Evolutionary conservation across 106 monocot species (phyloP).

Genomic region (Alisma plantagoaquatica): DNA sequence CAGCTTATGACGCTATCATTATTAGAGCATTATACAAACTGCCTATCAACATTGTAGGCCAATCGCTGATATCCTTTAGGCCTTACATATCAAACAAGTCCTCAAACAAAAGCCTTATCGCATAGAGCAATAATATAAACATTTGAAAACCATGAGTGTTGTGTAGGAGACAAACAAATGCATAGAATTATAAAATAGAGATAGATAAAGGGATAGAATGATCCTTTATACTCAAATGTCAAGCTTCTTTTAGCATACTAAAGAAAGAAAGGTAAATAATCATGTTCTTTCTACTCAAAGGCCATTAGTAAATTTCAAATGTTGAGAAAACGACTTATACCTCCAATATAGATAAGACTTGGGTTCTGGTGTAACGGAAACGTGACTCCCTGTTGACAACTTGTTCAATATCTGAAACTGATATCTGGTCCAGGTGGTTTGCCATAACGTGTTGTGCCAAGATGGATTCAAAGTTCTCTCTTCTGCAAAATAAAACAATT

Average conservation of each 20-base stretch:
- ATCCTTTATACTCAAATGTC: too few species aligned
- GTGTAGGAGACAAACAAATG: too few species aligned
- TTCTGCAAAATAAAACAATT: constrained; percentile 32
- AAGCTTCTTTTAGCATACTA: not conserved
- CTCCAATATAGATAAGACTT: constrained; percentile 68
- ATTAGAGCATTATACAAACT: too few species aligned
- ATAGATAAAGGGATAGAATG: too few species aligned
- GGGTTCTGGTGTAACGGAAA: constrained; percentile 37
- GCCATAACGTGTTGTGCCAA: constrained; percentile 64
- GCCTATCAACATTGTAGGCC: too few species aligned
- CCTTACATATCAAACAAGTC: not conserved
- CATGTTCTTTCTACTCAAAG: not conserved
- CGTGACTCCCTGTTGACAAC: constrained; percentile 48
- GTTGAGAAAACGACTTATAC: constrained; percentile 15
- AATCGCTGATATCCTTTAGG: not conserved
- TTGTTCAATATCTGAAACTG: constrained; percentile 69
- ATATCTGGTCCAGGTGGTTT: constrained; percentile 71
- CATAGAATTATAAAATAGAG: too few species aligned
- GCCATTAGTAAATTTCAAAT: not conserved
- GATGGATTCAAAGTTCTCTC: constrained; percentile 51
- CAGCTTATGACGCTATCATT: too few species aligned
- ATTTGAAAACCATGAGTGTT: too few species aligned
- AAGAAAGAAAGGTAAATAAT: not conserved
- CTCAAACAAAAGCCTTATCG: not conserved
- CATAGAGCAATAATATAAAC: too few species aligned